Evolutionary conservation across 371 early-diverging fungal genomes (phyloP), one percentile per base, ranked within the genome.

Genomic region (Dinochytrium kinnereticum): DNA sequence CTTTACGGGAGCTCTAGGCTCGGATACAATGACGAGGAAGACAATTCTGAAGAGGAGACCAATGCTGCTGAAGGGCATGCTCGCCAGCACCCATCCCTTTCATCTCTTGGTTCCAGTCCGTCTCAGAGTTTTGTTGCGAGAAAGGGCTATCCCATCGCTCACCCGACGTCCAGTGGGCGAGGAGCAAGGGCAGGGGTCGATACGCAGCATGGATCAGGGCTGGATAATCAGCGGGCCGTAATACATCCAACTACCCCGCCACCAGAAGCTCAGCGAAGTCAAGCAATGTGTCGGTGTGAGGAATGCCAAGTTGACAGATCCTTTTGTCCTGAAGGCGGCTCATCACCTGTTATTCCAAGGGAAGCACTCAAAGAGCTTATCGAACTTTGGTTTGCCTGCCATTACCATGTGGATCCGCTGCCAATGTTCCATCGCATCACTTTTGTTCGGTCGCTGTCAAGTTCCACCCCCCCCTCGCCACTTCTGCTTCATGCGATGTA

Each of bases 371-470:
- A 31, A 19, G 61, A 61, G 61, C 61, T 61, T 30, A 24, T 61
- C 36, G 61, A 61, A 36, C 61, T 61, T 3, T 61, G 30, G 30
- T 61, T 61, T 37, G 61, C 34, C 15, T 61, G 61, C 61, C 61
- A 61, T 24, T 61, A 61, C 61, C 61, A 61, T 24, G 61, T 61
- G 19, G 61, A 61, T 36, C 61, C 61, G 5, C 61, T 61, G 3
- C 61, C 61, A 10, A 61, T 61, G 34, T 61, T 61, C 36, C 61
- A 61, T 36, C 61, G 61, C 37, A 31, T 34, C 61, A 61, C 61
- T 61, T 61, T 61, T 37, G 37, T 61, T 15, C 7, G 36, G 5
- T 61, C 61, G 10, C 61, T 61, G 3, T 31, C 36, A 2, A 7
- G 34, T 13, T 10, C 61, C 34, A 34, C 30, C 34, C 61, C 61